These are phyloP conservation scores for Chamaenerion angustifolium DNA, from an alignment of 345 rosid species.

Conservation along the genomic window DNA sequence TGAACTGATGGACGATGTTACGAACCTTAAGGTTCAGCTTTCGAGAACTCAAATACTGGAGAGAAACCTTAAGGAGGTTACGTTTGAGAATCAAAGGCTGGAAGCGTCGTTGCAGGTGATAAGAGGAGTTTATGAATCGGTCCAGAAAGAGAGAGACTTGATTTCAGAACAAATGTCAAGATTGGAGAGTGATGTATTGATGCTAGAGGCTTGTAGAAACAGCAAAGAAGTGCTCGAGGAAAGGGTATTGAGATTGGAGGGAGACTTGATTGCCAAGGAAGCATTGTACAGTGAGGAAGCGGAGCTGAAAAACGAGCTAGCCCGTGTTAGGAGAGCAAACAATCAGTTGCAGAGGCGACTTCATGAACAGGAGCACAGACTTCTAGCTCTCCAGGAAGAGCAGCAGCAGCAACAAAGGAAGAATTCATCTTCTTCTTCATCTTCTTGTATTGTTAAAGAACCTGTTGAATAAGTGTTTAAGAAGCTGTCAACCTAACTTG, in stretches of 20 bases:
- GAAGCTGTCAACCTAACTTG: too few species aligned
- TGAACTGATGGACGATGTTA: slow-evolving; percentile 38
- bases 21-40: slow-evolving; percentile 30
- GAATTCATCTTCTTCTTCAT: slow-evolving; percentile 4
- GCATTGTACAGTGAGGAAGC: slow-evolving; percentile 41
- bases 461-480: too few species aligned
- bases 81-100: slow-evolving; percentile 44
- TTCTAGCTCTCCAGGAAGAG: slow-evolving; percentile 20
- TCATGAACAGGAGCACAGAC: slow-evolving; percentile 22
- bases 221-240: slow-evolving; percentile 45
- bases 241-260: slow-evolving; percentile 46
- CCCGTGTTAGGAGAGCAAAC: slow-evolving; percentile 37
- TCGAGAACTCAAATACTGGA: slow-evolving; percentile 33
- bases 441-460: too few species aligned
- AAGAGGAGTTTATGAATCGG: slow-evolving; percentile 34
- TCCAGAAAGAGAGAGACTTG: slow-evolving; percentile 23
- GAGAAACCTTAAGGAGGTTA: slow-evolving; percentile 27
- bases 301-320: slow-evolving; percentile 41
- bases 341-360: slow-evolving; percentile 39
- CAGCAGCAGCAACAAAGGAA: slow-evolving; percentile 9
- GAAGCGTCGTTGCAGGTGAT: slow-evolving; percentile 43
- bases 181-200: slow-evolving; percentile 26
- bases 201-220: slow-evolving; percentile 31
- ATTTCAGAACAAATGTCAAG: slow-evolving; percentile 21
- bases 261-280: slow-evolving; percentile 55